Percentiles rank a stretch among this genome's conserved stretches.
phyloP scores from a whole-genome alignment of 1,284 basidiomycete genomes.

The Cystobasidium pallidum region DNA sequence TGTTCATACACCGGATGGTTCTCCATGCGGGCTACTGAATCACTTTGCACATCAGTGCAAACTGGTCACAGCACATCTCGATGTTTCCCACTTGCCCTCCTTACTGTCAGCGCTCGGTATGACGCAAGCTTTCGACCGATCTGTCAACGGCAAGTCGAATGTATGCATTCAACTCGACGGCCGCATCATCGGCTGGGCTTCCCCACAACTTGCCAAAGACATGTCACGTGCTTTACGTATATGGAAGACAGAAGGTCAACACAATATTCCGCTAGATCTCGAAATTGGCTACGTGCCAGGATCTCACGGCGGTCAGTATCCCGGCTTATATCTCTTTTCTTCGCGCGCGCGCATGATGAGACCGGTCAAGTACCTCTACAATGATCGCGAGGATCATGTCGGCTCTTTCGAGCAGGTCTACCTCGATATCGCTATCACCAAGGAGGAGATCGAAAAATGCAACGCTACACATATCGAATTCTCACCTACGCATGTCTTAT shows the following conservation, averaged over 20 bases:
- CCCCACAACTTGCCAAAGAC: conserved; percentile 71
- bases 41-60: conserved; percentile 94
- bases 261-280: conserved; percentile 86
- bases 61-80: conserved; percentile 78
- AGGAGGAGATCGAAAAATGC: conserved; percentile 80
- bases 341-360: conserved; percentile 94
- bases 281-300: conserved; percentile 93
- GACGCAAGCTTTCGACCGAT: conserved; percentile 80
- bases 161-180: conserved; percentile 94
- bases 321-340: conserved; percentile 92
- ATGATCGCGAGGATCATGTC: conserved; percentile 84
- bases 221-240: conserved; percentile 83
- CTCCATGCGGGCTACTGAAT: conserved; percentile 96
- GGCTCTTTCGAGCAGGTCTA: conserved; percentile 99
- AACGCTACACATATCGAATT: conserved; percentile 91
- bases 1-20: conserved; percentile 97
- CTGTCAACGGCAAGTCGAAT: conserved; percentile 76
- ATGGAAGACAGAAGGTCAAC: conserved; percentile 90
- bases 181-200: conserved; percentile 92
- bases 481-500: conserved; percentile 92
- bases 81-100: conserved; percentile 76
- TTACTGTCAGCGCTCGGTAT: conserved; percentile 89
- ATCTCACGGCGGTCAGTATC: conserved; percentile 92
- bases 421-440: conserved; percentile 94
- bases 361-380: conserved; percentile 87